These are phyloP conservation scores for Alternaria sp. DNA, from an alignment of 2,329 filamentous ascomycete genomes.

Conservation along the genomic window DNA sequence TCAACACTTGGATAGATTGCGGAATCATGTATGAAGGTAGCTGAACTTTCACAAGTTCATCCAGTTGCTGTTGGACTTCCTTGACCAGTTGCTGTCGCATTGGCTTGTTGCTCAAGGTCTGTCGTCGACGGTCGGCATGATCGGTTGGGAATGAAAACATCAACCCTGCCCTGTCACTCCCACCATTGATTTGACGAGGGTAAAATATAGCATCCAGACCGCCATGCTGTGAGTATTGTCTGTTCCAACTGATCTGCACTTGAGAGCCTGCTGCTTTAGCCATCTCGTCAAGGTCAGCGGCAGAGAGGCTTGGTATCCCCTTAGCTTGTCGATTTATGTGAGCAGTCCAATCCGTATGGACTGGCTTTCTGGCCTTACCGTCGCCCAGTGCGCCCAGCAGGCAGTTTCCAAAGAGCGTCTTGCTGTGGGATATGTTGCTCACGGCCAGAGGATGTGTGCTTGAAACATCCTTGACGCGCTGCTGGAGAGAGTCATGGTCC, in stretches of 20 bases:
- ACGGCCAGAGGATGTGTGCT: too few species aligned
- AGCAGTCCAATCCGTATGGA: not conserved
- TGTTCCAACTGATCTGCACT: conserved; percentile 8
- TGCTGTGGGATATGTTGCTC: conserved; percentile 7
- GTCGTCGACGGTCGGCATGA: not conserved
- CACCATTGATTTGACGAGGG: not conserved
- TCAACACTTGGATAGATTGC: conserved; percentile 39
- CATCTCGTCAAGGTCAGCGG: conserved; percentile 5
- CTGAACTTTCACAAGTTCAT: not conserved
- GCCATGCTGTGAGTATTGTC: conserved; percentile 9
- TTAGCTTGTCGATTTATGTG: not conserved
- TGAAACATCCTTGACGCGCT: not conserved
- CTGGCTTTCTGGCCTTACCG: too few species aligned
- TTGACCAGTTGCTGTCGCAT: not conserved
- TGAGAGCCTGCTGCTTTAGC: conserved; percentile 1
- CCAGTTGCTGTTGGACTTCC: conserved; percentile 2
- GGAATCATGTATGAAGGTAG: conserved; percentile 32
- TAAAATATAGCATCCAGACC: conserved; percentile 8
- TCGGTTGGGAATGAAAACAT: conserved; percentile 5
- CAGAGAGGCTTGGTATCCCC: not conserved
- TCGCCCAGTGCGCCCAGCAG: not conserved
- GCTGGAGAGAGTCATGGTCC: not conserved
- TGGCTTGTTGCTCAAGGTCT: not conserved
- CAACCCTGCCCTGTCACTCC: not conserved
- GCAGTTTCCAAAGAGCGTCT: not conserved